Base-by-base conservation (phyloP, 1,284 basidiomycete genomes). In the Wolfiporia cocos region DNA sequence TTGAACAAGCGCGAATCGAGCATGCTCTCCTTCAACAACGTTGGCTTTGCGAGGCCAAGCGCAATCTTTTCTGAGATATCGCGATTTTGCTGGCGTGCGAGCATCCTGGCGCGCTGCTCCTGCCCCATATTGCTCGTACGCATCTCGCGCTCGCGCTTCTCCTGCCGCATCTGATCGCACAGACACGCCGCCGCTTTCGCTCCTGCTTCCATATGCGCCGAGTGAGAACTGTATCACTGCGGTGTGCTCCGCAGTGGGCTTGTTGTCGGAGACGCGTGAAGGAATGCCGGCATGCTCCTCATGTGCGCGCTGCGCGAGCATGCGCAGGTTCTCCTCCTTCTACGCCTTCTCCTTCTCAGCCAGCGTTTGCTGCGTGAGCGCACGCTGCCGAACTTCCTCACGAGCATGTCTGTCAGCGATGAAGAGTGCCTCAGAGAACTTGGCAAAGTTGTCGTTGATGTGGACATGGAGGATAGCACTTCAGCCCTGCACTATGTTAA, bases 321-420 rank as follows among this genome's bases (percentile, higher is more conserved):
- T 46, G 49, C 45, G 39, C 32, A 39, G n/a, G 39, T 41, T 23
- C 42, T 49, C 42, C 47, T 50, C 38, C 46, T 48, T 11, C 24
- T 54, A 5, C 47, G 46, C n/a, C 51, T 50, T 21, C 31, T 51
- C 34, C 49, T 52, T 44, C 39, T 54, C 29, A 38, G 49, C 19
- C 34, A 49, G 30, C 51, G 59, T 55, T 51, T 51, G 56, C 51
- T 52, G 52, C 55, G 57, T 55, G 50, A 54, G 57, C 52, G 54
- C 55, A 59, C 56, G 54, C 61, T 63, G 59, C 58, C 93, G 81
- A 28, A 99, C 95, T 68, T 99, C 95, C 58, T 99, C 95, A 39
- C 96, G 84, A 2, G 96, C 94, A 66, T 98, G 95, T 46, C 94
- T 78, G 61, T 99, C 96, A n/a, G 96, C n/a, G n/a, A n/a, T n/a